Evolutionary conservation across 495 filamentous ascomycete genomes (phyloP).

Genomic region (Tuber magnatum): DNA sequence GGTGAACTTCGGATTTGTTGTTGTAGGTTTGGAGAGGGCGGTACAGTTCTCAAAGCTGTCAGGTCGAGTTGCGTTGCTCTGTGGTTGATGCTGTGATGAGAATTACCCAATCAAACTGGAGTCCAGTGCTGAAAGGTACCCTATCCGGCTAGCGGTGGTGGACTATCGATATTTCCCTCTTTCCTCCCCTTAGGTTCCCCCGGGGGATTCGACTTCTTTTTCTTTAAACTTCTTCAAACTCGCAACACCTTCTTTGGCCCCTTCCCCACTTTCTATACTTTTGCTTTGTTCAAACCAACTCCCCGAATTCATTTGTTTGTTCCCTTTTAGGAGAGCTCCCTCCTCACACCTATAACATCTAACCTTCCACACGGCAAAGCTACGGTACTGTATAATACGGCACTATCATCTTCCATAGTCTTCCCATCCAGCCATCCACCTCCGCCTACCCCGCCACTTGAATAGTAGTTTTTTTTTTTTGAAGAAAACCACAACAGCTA

Average conservation of each 20-base stretch:
- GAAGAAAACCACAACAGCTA: conserved; percentile 4
- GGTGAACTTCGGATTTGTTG: conserved; percentile 17
- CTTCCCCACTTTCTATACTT: neutral
- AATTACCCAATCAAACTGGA: neutral
- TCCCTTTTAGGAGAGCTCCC: neutral
- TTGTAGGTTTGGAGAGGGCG: neutral
- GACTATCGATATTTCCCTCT: neutral
- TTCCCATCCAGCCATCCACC: neutral
- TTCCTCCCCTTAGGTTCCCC: neutral
- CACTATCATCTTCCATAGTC: neutral
- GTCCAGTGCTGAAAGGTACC: neutral
- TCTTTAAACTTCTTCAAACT: neutral
- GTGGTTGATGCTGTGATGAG: conserved; percentile 3
- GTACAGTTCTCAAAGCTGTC: neutral
- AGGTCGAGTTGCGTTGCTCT: neutral
- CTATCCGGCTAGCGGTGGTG: neutral
- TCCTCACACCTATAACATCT: neutral
- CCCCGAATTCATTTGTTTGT: neutral
- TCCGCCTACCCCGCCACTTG: neutral
- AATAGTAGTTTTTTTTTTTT: neutral
- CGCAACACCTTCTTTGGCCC: neutral
- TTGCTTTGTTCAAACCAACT: neutral
- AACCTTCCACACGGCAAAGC: neutral
- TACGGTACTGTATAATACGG: neutral
- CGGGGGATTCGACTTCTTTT: neutral